Base-by-base conservation (phyloP, 192 early-diverging fungal genomes). In the Umbelopsis sp. region DNA sequence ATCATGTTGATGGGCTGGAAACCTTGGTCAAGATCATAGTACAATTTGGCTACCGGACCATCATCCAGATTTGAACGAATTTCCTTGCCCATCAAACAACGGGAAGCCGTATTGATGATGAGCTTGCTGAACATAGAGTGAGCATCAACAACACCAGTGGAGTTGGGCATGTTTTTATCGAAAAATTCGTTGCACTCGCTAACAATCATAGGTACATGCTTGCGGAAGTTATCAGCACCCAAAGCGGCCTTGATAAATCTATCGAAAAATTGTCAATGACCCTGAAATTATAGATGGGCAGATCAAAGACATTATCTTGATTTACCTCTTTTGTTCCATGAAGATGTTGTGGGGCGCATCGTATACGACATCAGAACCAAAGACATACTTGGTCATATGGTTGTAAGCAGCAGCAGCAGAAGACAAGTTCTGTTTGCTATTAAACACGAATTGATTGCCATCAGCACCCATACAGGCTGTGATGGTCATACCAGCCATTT, bases 371-470 rank as follows among this genome's bases (percentile, higher is more conserved):
- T 92, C 95, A 67, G 81, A 83, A 65, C 97, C 97, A 82, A 99
- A 99, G 44, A 98, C 95, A 10, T 93, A 94, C 52, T 91, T 93
- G 37, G 96, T 99, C 76, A 99, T 86, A 51, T 87, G 88, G 70
- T 91, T 92, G 80, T 99, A 99, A 25, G 95, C 95, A 67, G 91
- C 93, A 75, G 96, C 97, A 37, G 96, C 95, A 46, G 91, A 93
- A 51, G 92, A 93, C 73, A 91, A 72, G 61, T 91, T 87, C 66
- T 93, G 80, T 74, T 93, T 93, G 55, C 88, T 90, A 88, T 99
- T 99, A 82, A 99, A 97, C 8, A 97, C 88, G 80, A 97, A 96
- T 87, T 97, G 87, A 86, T 97, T 98, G 73, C 96, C 97, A 70
- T 97, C 95, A 8, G 90, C 82, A 46, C 92, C 94, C 37, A 98